Percentiles rank a stretch among this genome's conserved stretches.
phyloP scores from a whole-genome alignment of 768 basidiomycete species.

The Tricholoma hemisulphureum region DNA sequence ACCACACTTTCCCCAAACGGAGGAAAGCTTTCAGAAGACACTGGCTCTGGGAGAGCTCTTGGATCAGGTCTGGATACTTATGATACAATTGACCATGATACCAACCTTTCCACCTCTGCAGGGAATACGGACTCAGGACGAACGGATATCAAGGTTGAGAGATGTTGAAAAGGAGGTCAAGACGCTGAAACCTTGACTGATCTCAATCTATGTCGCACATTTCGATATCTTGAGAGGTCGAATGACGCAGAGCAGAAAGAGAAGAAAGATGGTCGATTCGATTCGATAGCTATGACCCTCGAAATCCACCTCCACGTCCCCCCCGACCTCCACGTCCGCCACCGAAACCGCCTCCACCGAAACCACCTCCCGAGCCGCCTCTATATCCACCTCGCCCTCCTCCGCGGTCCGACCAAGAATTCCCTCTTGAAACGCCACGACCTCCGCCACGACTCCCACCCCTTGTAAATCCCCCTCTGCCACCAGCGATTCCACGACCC shows the following conservation, averaged over 20 bases:
- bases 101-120: background rate
- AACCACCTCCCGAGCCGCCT: slow-evolving; percentile 10
- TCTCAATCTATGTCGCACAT: background rate
- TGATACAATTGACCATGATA: background rate
- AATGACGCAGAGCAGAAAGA: background rate
- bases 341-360: slow-evolving; percentile 14
- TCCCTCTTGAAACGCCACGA: slow-evolving; percentile 40
- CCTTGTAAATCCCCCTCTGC: slow-evolving; percentile 48
- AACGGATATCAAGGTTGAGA: slow-evolving; percentile 48
- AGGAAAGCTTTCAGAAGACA: slow-evolving; percentile 34
- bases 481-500: slow-evolving; percentile 36
- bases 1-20: slow-evolving; percentile 20
- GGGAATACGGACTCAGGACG: slow-evolving; percentile 11
- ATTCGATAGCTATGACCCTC: slow-evolving; percentile 41
- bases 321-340: slow-evolving; percentile 27
- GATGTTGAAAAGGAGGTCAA: slow-evolving; percentile 50
- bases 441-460: slow-evolving; percentile 46
- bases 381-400: slow-evolving; percentile 31
- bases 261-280: slow-evolving; percentile 1
- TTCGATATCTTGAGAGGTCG: background rate
- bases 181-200: slow-evolving; percentile 39
- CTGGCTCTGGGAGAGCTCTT: slow-evolving; percentile 46
- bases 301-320: slow-evolving; percentile 31
- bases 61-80: slow-evolving; percentile 43
- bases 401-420: slow-evolving; percentile 36